Evolutionary conservation across 331 rosid species (phyloP).

Genomic region (Spiraea crenata): DNA sequence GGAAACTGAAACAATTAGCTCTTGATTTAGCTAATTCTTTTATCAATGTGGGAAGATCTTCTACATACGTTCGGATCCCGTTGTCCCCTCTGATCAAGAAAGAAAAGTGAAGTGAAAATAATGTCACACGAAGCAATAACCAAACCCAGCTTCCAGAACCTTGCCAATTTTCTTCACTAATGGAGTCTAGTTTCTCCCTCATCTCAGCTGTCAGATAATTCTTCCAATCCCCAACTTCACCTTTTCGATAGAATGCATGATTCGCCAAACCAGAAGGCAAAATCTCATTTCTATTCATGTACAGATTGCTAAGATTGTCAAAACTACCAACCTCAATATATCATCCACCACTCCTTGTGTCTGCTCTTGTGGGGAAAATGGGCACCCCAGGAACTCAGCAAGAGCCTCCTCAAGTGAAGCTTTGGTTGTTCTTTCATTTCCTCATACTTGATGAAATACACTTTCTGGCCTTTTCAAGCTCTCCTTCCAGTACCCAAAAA

Average conservation of each 20-base stretch:
- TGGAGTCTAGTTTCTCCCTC: constrained; percentile 9
- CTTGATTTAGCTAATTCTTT: no score
- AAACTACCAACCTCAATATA: constrained; percentile 34
- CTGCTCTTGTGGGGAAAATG: constrained; percentile 37
- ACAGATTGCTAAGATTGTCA: constrained; percentile 33
- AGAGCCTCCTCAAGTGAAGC: no score
- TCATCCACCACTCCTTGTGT: constrained; percentile 13
- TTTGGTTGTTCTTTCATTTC: constrained; percentile 31
- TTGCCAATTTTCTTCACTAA: constrained; percentile 12
- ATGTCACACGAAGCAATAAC: no score
- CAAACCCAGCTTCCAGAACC: no score
- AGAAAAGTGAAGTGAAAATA: no score
- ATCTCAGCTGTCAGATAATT: constrained; percentile 27
- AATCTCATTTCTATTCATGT: constrained; percentile 39
- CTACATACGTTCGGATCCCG: no score
- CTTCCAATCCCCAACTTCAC: constrained; percentile 30
- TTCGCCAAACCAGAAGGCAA: constrained; percentile 20
- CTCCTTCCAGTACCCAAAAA: no score
- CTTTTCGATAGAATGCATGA: no score
- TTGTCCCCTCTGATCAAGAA: no score
- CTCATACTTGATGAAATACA: constrained; percentile 32
- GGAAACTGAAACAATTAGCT: no score
- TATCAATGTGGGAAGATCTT: no score
- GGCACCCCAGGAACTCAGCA: constrained; percentile 38
- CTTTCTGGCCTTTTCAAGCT: constrained; percentile 44